phyloP scores from a whole-genome alignment of 106 monocot genomes.

The Triglochin maritima region DNA sequence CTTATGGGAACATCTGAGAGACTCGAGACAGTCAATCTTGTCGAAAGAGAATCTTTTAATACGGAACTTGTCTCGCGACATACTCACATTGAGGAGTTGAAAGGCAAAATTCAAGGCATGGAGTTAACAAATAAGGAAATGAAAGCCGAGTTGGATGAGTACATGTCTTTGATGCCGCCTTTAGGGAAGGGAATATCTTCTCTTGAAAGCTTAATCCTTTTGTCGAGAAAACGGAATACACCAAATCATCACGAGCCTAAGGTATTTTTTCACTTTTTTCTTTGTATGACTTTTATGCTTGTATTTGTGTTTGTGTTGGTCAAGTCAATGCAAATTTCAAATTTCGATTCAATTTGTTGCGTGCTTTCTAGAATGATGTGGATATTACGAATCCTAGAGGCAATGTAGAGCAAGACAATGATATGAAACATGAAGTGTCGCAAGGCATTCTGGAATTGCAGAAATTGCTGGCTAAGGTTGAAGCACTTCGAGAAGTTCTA shows the following conservation, averaged over 20 bases:
- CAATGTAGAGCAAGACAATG: not conserved
- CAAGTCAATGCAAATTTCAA: not conserved
- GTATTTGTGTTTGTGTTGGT: not conserved
- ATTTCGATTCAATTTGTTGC: not conserved
- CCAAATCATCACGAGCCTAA: constrained; percentile 20
- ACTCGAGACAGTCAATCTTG: constrained; percentile 31
- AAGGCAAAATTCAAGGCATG: constrained; percentile 30
- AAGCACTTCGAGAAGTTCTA: constrained; percentile 41
- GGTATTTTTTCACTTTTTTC: constrained; percentile 24
- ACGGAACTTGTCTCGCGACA: constrained; percentile 32
- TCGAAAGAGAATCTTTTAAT: constrained; percentile 29
- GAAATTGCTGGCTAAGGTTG: constrained; percentile 37
- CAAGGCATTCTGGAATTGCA: constrained; percentile 34
- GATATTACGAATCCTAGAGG: not conserved
- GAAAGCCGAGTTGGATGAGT: constrained; percentile 39
- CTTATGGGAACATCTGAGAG: constrained; percentile 33
- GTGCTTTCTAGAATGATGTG: constrained; percentile 17
- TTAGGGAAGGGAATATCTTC: constrained; percentile 27
- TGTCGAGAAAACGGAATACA: constrained; percentile 16
- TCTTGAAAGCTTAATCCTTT: constrained; percentile 37
- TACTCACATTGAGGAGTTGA: constrained; percentile 22
- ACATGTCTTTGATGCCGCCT: constrained; percentile 28
- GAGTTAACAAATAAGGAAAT: constrained; percentile 37
- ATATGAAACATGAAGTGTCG: not conserved
- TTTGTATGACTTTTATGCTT: not conserved